These are phyloP conservation scores for Hortiboletus campestris DNA, from an alignment of 768 basidiomycete genomes.

Conservation along the genomic window DNA sequence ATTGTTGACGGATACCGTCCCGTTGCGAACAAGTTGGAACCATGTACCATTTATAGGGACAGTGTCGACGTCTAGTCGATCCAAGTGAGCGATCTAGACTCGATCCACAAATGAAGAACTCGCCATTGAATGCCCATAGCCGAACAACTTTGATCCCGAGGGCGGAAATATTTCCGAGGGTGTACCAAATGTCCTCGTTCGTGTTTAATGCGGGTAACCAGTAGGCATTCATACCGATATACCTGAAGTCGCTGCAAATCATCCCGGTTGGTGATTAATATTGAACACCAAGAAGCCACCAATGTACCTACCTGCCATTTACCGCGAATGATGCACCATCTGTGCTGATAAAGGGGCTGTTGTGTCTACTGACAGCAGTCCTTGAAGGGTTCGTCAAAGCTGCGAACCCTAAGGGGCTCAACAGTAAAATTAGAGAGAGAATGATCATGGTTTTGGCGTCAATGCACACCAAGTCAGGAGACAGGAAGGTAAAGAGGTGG, in stretches of 20 bases:
- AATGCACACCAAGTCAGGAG: neutral
- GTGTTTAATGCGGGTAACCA: constrained; percentile 60
- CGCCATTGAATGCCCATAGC: constrained; percentile 73
- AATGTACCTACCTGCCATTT: constrained; percentile 48
- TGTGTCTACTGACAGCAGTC: constrained; percentile 29
- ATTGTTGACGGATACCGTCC: constrained; percentile 52
- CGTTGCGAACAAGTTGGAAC: constrained; percentile 61
- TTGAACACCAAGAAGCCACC: neutral
- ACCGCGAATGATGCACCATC: constrained; percentile 47
- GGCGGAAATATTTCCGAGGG: constrained; percentile 56
- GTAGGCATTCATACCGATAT: constrained; percentile 61
- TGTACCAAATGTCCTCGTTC: constrained; percentile 53
- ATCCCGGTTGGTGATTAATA: constrained; percentile 27
- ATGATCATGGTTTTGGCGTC: constrained; percentile 36
- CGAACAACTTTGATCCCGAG: constrained; percentile 58
- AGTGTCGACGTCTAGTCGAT: constrained; percentile 45
- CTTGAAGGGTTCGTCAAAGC: constrained; percentile 33
- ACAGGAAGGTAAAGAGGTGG: neutral
- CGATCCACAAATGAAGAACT: neutral
- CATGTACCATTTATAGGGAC: constrained; percentile 58
- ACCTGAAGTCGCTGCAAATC: constrained; percentile 38
- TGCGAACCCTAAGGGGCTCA: constrained; percentile 30
- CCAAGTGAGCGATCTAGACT: constrained; percentile 4
- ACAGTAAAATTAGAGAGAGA: constrained; percentile 30
- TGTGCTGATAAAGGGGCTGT: constrained; percentile 44